phyloP scores from a whole-genome alignment of 2,329 filamentous ascomycete species.

The Onygenales sp. region DNA sequence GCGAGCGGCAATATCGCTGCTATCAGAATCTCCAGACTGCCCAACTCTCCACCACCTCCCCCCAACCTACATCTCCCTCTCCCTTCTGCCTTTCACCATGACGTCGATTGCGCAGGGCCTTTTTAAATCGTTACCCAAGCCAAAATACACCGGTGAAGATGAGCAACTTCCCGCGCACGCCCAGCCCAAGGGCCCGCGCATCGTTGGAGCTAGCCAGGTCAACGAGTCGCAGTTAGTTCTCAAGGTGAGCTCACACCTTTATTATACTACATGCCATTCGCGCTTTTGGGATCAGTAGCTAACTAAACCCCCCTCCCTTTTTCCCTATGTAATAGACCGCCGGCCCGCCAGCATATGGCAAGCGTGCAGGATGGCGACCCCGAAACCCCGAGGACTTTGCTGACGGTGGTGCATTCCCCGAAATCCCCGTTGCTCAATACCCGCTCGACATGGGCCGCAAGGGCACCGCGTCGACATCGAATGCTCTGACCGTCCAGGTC shows the following conservation, averaged over 20 bases:
- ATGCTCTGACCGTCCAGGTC: constrained; percentile 86
- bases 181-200: constrained; percentile 69
- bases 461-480: constrained; percentile 54
- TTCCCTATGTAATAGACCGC: constrained; percentile 43
- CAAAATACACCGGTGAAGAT: constrained; percentile 82
- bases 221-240: constrained; percentile 80
- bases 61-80: background rate
- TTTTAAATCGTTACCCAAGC: constrained; percentile 72
- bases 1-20: too few species aligned
- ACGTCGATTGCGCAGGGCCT: constrained; percentile 62
- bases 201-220: constrained; percentile 68
- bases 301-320: constrained; percentile 10
- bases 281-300: background rate
- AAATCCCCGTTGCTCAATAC: constrained; percentile 89
- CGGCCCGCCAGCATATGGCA: constrained; percentile 80
- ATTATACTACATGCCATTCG: background rate
- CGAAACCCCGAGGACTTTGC: constrained; percentile 84
- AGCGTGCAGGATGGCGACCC: constrained; percentile 83
- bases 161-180: constrained; percentile 66
- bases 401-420: constrained; percentile 92
- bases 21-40: background rate
- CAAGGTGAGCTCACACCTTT: constrained; percentile 42
- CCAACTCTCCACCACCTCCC: background rate
- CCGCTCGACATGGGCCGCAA: constrained; percentile 92
- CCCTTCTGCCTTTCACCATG: constrained; percentile 2